These are phyloP conservation scores for Alternaria metachromatica DNA, from an alignment of 2,329 filamentous ascomycete species.

Conservation along the genomic window DNA sequence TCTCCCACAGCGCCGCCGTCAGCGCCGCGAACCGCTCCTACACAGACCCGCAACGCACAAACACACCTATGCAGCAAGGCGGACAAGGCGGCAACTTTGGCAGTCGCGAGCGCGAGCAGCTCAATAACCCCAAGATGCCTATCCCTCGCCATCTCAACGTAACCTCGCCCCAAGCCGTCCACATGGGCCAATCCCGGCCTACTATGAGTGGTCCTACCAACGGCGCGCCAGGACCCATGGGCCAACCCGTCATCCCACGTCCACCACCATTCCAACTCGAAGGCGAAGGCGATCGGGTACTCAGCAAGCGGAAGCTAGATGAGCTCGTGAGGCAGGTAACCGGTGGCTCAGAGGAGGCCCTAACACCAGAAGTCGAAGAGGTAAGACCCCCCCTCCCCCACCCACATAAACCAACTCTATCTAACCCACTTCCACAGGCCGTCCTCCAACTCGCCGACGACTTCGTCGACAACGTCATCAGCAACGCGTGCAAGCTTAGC, in stretches of 20 bases:
- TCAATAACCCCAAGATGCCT: constrained; percentile 70
- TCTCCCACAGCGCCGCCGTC: constrained; percentile 55
- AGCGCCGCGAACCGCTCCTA: constrained; percentile 51
- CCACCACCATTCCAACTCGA: constrained; percentile 86
- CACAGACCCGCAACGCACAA: constrained; percentile 43
- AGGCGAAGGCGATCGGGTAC: constrained; percentile 86
- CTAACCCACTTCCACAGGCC: constrained; percentile 60
- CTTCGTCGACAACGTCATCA: constrained; percentile 91
- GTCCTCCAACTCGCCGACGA: constrained; percentile 89
- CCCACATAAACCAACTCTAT: not conserved
- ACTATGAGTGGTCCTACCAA: constrained; percentile 81
- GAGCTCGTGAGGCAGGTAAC: constrained; percentile 94
- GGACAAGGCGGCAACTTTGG: constrained; percentile 41
- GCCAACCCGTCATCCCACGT: constrained; percentile 83
- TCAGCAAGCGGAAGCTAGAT: constrained; percentile 98
- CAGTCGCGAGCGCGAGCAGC: constrained; percentile 47
- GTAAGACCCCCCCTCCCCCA: constrained; percentile 57
- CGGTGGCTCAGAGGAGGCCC: constrained; percentile 77
- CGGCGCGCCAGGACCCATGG: constrained; percentile 80
- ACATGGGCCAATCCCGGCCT: constrained; percentile 76
- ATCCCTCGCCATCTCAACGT: constrained; percentile 83
- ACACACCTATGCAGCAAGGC: constrained; percentile 42
- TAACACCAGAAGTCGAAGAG: constrained; percentile 95
- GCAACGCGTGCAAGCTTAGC: constrained; percentile 85
- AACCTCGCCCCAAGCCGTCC: constrained; percentile 74